phyloP scores from a whole-genome alignment of 768 basidiomycete species.

The Nevesoporus exiguus region DNA sequence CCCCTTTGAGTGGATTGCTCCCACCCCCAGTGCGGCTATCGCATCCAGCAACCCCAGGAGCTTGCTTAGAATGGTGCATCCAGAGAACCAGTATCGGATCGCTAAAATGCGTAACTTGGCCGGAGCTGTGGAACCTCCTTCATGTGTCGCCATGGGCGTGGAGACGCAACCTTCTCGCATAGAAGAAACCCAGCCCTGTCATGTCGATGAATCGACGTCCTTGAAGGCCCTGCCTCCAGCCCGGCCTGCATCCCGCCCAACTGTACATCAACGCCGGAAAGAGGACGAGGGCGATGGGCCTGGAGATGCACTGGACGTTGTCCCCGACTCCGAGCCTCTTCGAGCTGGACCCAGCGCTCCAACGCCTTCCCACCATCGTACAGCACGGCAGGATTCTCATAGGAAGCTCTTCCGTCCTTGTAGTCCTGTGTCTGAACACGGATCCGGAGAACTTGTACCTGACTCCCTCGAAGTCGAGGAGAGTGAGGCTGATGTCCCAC shows the following conservation, averaged over 20 bases:
- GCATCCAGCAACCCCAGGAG: conserved; percentile 28
- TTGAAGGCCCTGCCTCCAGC: background rate
- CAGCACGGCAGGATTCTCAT: conserved; percentile 8
- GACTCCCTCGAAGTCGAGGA: conserved; percentile 29
- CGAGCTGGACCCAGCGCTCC: conserved; percentile 28
- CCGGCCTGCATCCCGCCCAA: background rate
- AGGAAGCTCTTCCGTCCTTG: conserved; percentile 18
- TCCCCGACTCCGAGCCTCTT: conserved; percentile 64
- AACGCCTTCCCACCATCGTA: conserved; percentile 5
- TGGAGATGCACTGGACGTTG: conserved; percentile 44
- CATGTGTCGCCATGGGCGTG: conserved; percentile 4
- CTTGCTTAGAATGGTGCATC: conserved; percentile 34
- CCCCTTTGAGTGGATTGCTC: conserved; percentile 23
- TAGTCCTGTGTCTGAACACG: conserved; percentile 23
- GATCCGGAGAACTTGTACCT: conserved; percentile 27
- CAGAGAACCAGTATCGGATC: conserved; percentile 30
- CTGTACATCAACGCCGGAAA: background rate
- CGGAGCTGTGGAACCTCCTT: conserved; percentile 18
- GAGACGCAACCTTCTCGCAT: conserved; percentile 19
- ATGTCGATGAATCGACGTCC: background rate
- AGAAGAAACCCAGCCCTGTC: conserved; percentile 18
- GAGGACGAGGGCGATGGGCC: conserved; percentile 9
- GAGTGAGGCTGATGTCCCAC: conserved; percentile 42
- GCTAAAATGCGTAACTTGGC: conserved; percentile 25
- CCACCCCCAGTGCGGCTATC: conserved; percentile 11